Evolutionary conservation across 1,284 basidiomycete species (phyloP).

Genomic region (Cerioporus squamosus): DNA sequence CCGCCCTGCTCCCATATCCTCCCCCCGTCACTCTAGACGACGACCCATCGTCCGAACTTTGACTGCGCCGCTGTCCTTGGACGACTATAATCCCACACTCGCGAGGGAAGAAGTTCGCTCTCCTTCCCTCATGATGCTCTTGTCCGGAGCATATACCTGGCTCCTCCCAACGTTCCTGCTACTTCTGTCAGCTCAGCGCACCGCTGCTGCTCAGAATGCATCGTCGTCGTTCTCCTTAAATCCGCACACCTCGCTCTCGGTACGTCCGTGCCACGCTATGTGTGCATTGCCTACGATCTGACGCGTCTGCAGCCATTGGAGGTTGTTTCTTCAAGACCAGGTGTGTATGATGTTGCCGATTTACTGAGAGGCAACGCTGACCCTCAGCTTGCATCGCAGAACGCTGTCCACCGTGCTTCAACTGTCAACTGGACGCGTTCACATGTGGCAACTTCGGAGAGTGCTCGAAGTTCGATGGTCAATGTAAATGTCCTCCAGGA

Average conservation of each 20-base stretch:
- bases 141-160: slow-evolving; percentile 12
- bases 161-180: slow-evolving; percentile 15
- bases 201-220: slow-evolving; percentile 7
- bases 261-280: slow-evolving; percentile 2
- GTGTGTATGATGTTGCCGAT: slow-evolving; percentile 2
- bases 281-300: background rate
- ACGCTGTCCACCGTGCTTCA: slow-evolving; percentile 81
- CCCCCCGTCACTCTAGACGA: background rate
- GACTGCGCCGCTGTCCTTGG: slow-evolving; percentile 2
- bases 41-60: no score
- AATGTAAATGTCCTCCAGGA: slow-evolving; percentile 89
- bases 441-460: slow-evolving; percentile 85
- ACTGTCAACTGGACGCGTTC: slow-evolving; percentile 84
- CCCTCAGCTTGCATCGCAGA: slow-evolving; percentile 29
- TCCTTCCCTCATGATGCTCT: slow-evolving; percentile 16
- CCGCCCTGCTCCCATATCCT: background rate
- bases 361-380: no score
- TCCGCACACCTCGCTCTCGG: slow-evolving; percentile 15
- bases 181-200: slow-evolving; percentile 8
- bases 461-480: slow-evolving; percentile 88
- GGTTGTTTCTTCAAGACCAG: slow-evolving; percentile 26
- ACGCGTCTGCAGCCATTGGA: slow-evolving; percentile 17
- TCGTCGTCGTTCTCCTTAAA: slow-evolving; percentile 14
- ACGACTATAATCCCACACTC: slow-evolving; percentile 10
- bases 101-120: slow-evolving; percentile 10